Evolutionary conservation across 2,329 filamentous ascomycete genomes (phyloP).

Genomic region (Fusarium decemcellulare): DNA sequence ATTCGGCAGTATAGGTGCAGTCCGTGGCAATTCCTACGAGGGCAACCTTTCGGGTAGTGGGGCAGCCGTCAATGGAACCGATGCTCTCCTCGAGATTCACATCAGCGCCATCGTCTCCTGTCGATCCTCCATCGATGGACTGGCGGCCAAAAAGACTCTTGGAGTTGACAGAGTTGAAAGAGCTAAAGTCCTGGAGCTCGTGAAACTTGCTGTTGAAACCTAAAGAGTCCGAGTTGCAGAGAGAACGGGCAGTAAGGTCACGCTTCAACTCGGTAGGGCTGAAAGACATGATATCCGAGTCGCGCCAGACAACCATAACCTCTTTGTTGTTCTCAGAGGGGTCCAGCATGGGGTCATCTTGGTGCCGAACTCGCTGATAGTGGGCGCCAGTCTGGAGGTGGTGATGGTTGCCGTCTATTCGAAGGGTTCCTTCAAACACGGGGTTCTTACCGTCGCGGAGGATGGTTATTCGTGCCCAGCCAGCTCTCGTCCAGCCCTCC

Average conservation of each 20-base stretch:
- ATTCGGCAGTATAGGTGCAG: conserved; percentile 85
- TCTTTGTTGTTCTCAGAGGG: conserved; percentile 69
- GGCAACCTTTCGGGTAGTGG: conserved; percentile 90
- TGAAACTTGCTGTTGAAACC: conserved; percentile 80
- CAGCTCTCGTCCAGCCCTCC: conserved; percentile 81
- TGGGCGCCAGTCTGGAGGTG: conserved; percentile 84
- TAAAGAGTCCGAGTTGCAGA: conserved; percentile 83
- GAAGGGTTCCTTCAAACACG: conserved; percentile 92
- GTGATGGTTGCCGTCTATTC: conserved; percentile 84
- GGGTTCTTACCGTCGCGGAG: conserved; percentile 82
- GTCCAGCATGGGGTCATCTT: conserved; percentile 77
- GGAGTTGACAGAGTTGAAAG: conserved; percentile 73
- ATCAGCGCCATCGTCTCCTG: conserved; percentile 77
- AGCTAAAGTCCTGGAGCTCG: conserved; percentile 65
- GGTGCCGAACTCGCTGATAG: conserved; percentile 80
- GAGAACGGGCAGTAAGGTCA: conserved; percentile 57
- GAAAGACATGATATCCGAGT: conserved; percentile 81
- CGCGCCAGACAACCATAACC: conserved; percentile 91
- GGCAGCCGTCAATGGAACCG: conserved; percentile 87
- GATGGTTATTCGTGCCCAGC: conserved; percentile 89
- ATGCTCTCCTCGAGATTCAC: conserved; percentile 85
- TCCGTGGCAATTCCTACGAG: conserved; percentile 94
- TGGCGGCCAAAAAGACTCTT: conserved; percentile 80
- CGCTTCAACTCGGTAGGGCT: conserved; percentile 75
- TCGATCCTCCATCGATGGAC: conserved; percentile 74